Conservation (phyloP, 2,329 filamentous ascomycete genomes). For the Elsinoe necatrix region DNA sequence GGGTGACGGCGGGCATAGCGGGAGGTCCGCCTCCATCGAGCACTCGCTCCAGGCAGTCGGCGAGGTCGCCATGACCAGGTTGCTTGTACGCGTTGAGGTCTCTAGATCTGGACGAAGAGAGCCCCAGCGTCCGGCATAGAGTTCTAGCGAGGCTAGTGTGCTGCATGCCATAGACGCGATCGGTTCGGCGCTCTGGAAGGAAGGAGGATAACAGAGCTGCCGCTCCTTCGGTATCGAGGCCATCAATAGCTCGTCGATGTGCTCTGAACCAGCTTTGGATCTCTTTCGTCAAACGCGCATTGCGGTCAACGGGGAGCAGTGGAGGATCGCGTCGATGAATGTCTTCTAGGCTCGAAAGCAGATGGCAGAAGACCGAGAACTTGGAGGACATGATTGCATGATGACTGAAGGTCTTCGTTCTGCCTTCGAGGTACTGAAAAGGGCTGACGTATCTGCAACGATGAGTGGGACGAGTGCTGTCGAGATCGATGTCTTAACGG, state of each 20-base stretch:
- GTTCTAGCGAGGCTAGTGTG: slow-evolving; percentile 53
- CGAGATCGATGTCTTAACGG: neutral
- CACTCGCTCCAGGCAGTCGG: slow-evolving; percentile 59
- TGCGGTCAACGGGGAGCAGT: slow-evolving; percentile 28
- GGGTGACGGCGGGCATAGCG: slow-evolving; percentile 40
- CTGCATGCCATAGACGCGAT: slow-evolving; percentile 69
- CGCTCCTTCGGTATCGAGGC: slow-evolving; percentile 45
- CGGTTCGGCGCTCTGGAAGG: slow-evolving; percentile 65
- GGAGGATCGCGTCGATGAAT: slow-evolving; percentile 37
- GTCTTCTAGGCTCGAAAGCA: slow-evolving; percentile 60
- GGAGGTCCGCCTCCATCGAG: slow-evolving; percentile 48
- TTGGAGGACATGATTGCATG: slow-evolving; percentile 49
- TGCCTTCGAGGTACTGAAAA: neutral
- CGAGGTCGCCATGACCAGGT: slow-evolving; percentile 58
- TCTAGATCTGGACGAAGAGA: slow-evolving; percentile 53
- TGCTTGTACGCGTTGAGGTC: slow-evolving; percentile 56
- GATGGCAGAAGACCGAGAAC: slow-evolving; percentile 64
- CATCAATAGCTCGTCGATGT: slow-evolving; percentile 52
- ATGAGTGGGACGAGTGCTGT: neutral
- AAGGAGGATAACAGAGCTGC: slow-evolving; percentile 65
- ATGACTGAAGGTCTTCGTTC: neutral
- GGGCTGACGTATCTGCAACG: slow-evolving; percentile 40
- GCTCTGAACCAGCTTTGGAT: slow-evolving; percentile 60
- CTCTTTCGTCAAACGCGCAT: slow-evolving; percentile 24
- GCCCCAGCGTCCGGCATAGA: slow-evolving; percentile 57